Conservation (phyloP, 2,329 filamentous ascomycete genomes). For the Colletotrichum somersetense region DNA sequence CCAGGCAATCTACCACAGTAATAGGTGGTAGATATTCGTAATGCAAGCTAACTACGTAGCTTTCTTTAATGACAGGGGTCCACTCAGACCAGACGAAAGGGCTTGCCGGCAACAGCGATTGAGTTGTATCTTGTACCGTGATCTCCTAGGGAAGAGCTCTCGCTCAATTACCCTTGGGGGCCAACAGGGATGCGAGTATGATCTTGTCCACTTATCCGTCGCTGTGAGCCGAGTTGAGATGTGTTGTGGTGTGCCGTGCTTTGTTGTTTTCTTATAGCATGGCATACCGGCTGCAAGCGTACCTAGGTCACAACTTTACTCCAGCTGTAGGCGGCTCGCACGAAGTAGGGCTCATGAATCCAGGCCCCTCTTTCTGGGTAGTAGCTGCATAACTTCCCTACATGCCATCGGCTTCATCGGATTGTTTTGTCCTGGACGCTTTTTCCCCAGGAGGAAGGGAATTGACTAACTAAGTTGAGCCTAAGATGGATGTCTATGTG, state of each 20-base stretch:
- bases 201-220: background rate
- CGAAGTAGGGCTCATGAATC: slow-evolving; percentile 2
- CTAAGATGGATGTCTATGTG: background rate
- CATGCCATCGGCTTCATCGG: slow-evolving; percentile 5
- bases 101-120: slow-evolving; percentile 24
- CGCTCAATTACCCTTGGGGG: background rate
- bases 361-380: slow-evolving; percentile 1
- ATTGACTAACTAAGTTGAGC: background rate
- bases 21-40: background rate
- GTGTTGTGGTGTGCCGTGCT: background rate
- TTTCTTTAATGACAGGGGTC: slow-evolving; percentile 10
- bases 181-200: background rate
- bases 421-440: background rate
- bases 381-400: slow-evolving; percentile 14
- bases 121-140: slow-evolving; percentile 10
- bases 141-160: background rate
- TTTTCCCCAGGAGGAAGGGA: background rate
- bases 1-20: slow-evolving; percentile 8
- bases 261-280: background rate
- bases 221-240: background rate
- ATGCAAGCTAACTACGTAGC: slow-evolving; percentile 17
- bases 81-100: slow-evolving; percentile 17
- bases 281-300: background rate
- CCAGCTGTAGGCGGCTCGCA: background rate
- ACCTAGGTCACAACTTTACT: background rate